Evolutionary conservation across 495 filamentous ascomycete species (phyloP), one percentile per base, ranked within the genome.

Genomic region (Penicillium silybi): DNA sequence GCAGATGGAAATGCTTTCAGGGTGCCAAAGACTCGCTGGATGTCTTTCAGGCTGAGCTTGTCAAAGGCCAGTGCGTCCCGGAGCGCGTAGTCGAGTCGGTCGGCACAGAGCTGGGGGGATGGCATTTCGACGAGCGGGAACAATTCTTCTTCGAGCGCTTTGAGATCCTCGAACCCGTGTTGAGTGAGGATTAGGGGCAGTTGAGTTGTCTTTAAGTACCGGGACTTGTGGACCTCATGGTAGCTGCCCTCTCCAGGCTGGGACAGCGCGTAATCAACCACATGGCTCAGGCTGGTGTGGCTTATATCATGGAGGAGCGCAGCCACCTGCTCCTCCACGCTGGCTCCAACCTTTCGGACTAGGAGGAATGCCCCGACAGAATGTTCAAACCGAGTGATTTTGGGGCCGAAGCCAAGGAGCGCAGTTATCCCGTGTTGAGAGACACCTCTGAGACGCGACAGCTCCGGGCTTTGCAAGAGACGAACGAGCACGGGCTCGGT

Each of bases 271-370:
- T 59, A 56, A 38, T 75, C 72, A 6, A 72, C 61, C 25, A 73
- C 72, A 50, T 75, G 72, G 39, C 72, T 75, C 52, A 75, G 63
- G 37, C 56, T 61, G 27, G 72, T 75, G 48, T 75, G 72, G 48
- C 60, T 66, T 51, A 75, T 66, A 49, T 75, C 72, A 40, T 75
- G 72, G 2, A 75, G 65, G 29, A 75, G 63, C 29, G 66, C 72
- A n/a, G 70, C 65, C 13, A 70, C 59, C 53, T 75, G 72, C 49
- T 75, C 72, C 23, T 65, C 66, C 10, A 75, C 27, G 22, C 44
- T 65, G 38, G 58, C 70, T 13, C 70, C 70, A 4, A 71, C 66
- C 50, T 54, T 65, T 20, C 70, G 72, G 6, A 74, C 69, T 13
- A 75, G 64, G 10, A 75, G 46, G 11, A 70, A 71, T 46, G 72